Evolutionary conservation across 257 asterid species (phyloP), one percentile per base, ranked within the genome.

Genomic region (Salvia miltiorrhiza): DNA sequence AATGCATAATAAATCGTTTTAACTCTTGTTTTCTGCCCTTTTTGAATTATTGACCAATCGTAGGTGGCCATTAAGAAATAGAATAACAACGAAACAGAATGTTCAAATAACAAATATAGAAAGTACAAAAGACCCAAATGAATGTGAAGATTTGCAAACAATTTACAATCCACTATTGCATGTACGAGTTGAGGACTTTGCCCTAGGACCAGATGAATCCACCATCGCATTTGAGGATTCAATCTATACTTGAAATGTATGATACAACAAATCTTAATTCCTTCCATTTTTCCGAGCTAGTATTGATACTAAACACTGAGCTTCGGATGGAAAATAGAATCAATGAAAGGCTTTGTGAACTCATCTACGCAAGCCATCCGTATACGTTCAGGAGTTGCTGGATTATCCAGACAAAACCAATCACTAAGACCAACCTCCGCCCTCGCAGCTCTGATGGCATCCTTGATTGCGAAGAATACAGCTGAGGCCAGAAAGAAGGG

Each of bases 361-460:
- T 93, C 87, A 54, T 93, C 98, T 0, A 77, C 17, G 73, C 98
- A 93, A 19, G 95, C 95, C 98, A 93, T 88, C n/a, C 98, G 83
- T 78, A 93, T 93, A 30, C 97, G 95, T 45, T 93, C 98, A 4
- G 98, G 98, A 2, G 98, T 93, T 2, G 97, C 98, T 1, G 98
- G 98, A 76, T 76, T 93, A 78, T 93, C 98, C 7, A 93, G 87
- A 50, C 85, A 84, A 62, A 93, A 93, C 98, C 98, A 93, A 41
- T 59, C 92, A 13, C 12, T 75, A 65, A 78, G 78, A 56, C 92
- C 97, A 28, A 48, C 86, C 76, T 93, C 98, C 7, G 87, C 83
- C 69, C 98, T 78, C 4, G 97, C 97, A 21, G 97, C 87, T 70
- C 60, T 71, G 30, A 93, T 87, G 41, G 97, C 98, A 39, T 93